Conservation (phyloP, 2,329 filamentous ascomycete genomes). For the Sporothrix inflata region DNA sequence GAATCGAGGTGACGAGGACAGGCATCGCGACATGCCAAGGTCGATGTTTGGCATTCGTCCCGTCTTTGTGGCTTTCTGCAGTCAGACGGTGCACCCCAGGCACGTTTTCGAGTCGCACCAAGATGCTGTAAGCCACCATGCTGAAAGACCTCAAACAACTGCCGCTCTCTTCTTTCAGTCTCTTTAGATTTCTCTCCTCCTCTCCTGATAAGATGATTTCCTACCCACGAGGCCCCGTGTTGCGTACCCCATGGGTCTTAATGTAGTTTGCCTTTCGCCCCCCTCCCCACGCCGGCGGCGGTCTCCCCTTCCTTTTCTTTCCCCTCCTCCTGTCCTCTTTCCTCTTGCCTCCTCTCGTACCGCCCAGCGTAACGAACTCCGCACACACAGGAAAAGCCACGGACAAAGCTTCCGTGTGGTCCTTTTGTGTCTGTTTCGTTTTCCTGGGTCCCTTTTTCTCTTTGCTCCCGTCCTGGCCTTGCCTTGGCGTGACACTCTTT, state of each 20-base stretch:
- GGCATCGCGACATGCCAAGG: not conserved
- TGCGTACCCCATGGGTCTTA: conserved; percentile 17
- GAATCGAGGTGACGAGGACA: not conserved
- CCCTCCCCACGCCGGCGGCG: not conserved
- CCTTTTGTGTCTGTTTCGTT: not conserved
- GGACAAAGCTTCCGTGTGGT: conserved; percentile 18
- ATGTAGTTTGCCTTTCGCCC: conserved; percentile 14
- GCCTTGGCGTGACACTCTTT: not conserved
- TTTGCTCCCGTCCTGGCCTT: not conserved
- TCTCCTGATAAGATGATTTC: not conserved
- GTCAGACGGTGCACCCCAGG: not conserved
- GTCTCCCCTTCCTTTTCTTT: too few relatives aligned
- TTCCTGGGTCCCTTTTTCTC: not conserved
- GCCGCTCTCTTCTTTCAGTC: not conserved
- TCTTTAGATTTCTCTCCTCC: not conserved
- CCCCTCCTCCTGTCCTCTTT: not conserved
- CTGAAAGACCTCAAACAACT: not conserved
- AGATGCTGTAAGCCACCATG: not conserved
- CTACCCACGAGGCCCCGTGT: not conserved
- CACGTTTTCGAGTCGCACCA: conserved; percentile 1
- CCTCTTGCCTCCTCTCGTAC: not conserved
- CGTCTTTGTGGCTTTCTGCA: not conserved
- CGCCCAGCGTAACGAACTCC: conserved; percentile 22
- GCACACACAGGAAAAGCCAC: conserved; percentile 9
- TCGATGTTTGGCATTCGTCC: not conserved